Evolutionary conservation across 805 yeast species (phyloP).

Genomic region (Saturnispora galanensis): DNA sequence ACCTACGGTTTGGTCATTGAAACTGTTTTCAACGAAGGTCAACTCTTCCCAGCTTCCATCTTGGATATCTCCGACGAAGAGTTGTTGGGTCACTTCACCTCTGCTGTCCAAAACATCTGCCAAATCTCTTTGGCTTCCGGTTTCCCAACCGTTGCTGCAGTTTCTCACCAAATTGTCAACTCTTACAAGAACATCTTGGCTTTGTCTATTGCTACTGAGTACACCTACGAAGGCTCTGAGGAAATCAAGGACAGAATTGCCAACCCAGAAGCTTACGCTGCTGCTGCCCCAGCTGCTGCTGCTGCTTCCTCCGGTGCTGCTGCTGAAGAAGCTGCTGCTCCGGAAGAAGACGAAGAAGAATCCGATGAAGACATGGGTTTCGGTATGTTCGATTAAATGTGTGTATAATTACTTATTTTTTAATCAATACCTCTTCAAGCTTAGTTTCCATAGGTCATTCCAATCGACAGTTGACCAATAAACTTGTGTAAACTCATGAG

Average conservation of each 20-base stretch:
- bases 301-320: constrained; percentile 54
- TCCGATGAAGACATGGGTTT: constrained; percentile 74
- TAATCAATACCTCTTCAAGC: background rate
- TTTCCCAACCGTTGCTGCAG: constrained; percentile 99
- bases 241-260: constrained; percentile 98
- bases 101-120: constrained; percentile 91
- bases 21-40: constrained; percentile 98
- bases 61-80: constrained; percentile 98
- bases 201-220: constrained; percentile 95
- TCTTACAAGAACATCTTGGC: constrained; percentile 98
- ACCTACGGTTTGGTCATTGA: constrained; percentile 95
- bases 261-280: constrained; percentile 99
- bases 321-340: constrained; percentile 62
- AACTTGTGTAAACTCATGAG: too few relatives aligned
- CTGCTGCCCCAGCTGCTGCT: constrained; percentile 97
- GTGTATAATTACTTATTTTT: background rate
- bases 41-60: constrained; percentile 92
- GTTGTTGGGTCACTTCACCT: constrained; percentile 82
- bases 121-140: constrained; percentile 94
- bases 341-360: constrained; percentile 47
- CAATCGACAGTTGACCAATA: background rate
- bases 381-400: constrained; percentile 91
- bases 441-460: background rate
- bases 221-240: constrained; percentile 98
- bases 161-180: constrained; percentile 97